phyloP scores from a whole-genome alignment of 805 yeast species.

The Cyberlindnera misumaiensis region DNA sequence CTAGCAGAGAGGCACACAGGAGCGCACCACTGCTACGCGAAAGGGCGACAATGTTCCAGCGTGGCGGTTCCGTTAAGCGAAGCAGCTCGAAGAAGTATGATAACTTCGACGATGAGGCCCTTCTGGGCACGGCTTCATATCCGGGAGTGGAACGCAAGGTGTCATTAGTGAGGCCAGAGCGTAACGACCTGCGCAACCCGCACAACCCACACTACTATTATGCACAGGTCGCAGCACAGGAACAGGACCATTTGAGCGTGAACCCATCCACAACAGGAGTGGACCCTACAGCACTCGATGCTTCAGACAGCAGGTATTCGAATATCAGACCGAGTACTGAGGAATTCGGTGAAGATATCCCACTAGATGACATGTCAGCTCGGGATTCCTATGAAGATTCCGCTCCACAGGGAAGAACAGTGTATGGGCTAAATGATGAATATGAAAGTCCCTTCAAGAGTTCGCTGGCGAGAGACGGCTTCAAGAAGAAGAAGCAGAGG shows the following conservation, averaged over 20 bases:
- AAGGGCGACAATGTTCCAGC: constrained; percentile 16
- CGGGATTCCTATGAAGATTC: background rate
- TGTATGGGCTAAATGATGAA: constrained; percentile 56
- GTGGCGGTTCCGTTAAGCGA: constrained; percentile 20
- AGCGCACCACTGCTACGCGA: no score
- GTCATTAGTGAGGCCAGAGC: constrained; percentile 80
- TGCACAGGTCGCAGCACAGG: constrained; percentile 63
- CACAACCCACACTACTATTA: constrained; percentile 74
- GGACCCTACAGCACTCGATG: constrained; percentile 38
- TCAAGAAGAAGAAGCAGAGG: constrained; percentile 1
- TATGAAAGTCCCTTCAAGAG: constrained; percentile 21
- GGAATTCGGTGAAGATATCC: constrained; percentile 13
- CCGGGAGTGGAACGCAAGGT: constrained; percentile 37
- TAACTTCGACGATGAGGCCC: constrained; percentile 28
- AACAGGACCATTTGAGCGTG: constrained; percentile 53
- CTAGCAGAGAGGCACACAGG: no score
- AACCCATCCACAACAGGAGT: constrained; percentile 70
- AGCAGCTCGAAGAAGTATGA: constrained; percentile 17
- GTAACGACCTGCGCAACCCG: constrained; percentile 57
- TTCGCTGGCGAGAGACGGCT: background rate
- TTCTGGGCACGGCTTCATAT: constrained; percentile 19
- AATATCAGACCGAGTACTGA: constrained; percentile 7
- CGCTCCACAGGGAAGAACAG: constrained; percentile 36
- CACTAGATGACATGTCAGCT: constrained; percentile 15
- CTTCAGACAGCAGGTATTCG: constrained; percentile 11